These are phyloP conservation scores for Ustilago trichophora DNA, from an alignment of 1,284 basidiomycete genomes.

Conservation along the genomic window DNA sequence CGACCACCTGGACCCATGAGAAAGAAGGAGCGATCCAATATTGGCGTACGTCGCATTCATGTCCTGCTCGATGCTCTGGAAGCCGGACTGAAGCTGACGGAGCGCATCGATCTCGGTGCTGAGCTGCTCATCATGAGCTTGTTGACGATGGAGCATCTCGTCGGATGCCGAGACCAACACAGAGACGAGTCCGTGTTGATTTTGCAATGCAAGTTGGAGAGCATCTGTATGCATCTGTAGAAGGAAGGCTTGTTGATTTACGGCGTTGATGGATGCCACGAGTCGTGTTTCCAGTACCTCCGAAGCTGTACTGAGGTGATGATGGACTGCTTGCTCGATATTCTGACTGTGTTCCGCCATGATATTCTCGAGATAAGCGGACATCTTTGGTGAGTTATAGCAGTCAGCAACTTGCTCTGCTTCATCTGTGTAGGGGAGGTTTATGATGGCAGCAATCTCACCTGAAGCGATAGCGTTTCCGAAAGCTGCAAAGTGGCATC, in stretches of 20 bases:
- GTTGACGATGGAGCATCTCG: conserved; percentile 2
- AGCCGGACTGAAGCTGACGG: conserved; percentile 1
- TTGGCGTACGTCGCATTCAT: conserved; percentile 3
- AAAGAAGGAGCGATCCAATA: conserved; percentile 1
- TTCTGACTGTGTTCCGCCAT: background rate
- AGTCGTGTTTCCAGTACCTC: background rate
- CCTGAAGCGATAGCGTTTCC: conserved; percentile 4
- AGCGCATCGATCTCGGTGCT: conserved; percentile 3
- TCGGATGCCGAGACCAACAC: conserved; percentile 2
- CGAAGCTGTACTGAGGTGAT: background rate
- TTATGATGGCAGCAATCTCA: no score
- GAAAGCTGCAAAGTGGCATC: background rate
- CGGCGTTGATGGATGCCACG: background rate
- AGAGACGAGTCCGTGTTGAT: conserved; percentile 3
- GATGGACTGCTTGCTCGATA: background rate
- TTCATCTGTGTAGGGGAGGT: no score
- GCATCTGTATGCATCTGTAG: conserved; percentile 2
- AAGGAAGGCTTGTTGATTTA: background rate
- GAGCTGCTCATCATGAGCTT: conserved; percentile 1
- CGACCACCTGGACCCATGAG: background rate
- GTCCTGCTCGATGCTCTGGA: background rate
- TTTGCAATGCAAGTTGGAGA: background rate
- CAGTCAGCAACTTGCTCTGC: no score
- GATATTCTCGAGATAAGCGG: background rate
- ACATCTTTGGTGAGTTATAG: background rate